Percentiles rank a stretch among this genome's conserved stretches.
These are phyloP conservation scores for Senecio squalidus DNA, from an alignment of 140 eudicot genomes.

Conservation along the genomic window DNA sequence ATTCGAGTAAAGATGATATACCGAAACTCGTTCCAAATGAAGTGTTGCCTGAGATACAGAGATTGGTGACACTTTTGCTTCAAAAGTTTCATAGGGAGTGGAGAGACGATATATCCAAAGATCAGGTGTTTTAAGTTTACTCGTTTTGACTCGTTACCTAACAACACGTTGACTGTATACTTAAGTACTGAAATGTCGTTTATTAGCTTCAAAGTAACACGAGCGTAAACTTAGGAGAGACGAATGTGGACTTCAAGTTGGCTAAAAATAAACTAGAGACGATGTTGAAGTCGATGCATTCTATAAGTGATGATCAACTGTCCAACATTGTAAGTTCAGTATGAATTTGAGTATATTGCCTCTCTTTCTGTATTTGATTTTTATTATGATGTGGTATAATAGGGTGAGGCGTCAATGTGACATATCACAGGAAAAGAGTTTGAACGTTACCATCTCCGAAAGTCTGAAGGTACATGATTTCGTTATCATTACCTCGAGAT, in stretches of 20 bases:
- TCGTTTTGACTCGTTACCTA: neutral
- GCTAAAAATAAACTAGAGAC: constrained; percentile 55
- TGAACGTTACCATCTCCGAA: constrained; percentile 4
- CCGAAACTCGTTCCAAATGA: constrained; percentile 64
- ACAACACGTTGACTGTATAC: neutral
- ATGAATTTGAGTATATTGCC: neutral
- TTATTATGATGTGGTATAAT: constrained; percentile 14
- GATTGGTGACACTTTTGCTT: constrained; percentile 62
- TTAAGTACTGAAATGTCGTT: neutral
- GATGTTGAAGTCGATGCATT: constrained; percentile 54
- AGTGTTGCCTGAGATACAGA: constrained; percentile 60
- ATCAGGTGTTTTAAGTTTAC: constrained; percentile 35
- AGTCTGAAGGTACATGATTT: constrained; percentile 17
- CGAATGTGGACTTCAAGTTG: constrained; percentile 44
- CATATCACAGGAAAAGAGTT: constrained; percentile 19
- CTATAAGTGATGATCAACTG: constrained; percentile 36
- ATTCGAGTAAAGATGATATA: constrained; percentile 50
- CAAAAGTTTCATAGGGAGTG: constrained; percentile 79
- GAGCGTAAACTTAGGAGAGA: constrained; percentile 33
- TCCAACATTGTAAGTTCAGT: constrained; percentile 43
- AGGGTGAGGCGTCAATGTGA: constrained; percentile 30
- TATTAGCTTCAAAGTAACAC: constrained; percentile 45
- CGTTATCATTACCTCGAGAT: neutral
- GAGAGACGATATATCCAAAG: constrained; percentile 61
- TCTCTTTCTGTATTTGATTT: neutral